These are phyloP conservation scores for Myxozyma geophila DNA, from an alignment of 805 yeast genomes.

Conservation along the genomic window DNA sequence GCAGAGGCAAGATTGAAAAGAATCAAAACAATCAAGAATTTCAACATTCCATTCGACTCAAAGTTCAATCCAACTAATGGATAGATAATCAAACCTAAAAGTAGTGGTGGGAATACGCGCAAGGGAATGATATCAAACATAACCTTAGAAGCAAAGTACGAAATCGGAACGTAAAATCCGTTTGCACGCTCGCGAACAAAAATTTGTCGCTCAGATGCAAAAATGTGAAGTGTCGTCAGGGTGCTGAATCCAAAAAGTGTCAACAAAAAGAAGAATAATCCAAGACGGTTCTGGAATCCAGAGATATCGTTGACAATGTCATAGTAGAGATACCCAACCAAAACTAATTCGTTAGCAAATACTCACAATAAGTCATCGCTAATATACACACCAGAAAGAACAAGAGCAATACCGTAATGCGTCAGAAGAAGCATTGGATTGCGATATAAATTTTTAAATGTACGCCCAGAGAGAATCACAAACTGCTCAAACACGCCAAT, in stretches of 20 bases:
- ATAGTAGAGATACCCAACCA: slow-evolving; percentile 86
- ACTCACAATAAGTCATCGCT: background rate
- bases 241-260: slow-evolving; percentile 95
- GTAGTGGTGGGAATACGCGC: slow-evolving; percentile 87
- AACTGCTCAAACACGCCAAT: slow-evolving; percentile 72
- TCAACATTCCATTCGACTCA: slow-evolving; percentile 74
- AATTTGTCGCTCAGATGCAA: slow-evolving; percentile 84
- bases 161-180: slow-evolving; percentile 85
- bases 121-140: slow-evolving; percentile 91
- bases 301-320: slow-evolving; percentile 85
- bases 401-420: slow-evolving; percentile 76
- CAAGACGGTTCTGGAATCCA: slow-evolving; percentile 95
- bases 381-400: slow-evolving; percentile 57
- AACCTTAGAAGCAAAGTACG: slow-evolving; percentile 84
- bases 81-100: slow-evolving; percentile 77
- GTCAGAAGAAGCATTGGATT: slow-evolving; percentile 87
- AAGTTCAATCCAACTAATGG: slow-evolving; percentile 78
- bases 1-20: slow-evolving; percentile 87
- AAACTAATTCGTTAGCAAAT: slow-evolving; percentile 44
- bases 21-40: slow-evolving; percentile 69
- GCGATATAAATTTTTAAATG: slow-evolving; percentile 89
- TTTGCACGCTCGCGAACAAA: slow-evolving; percentile 93
- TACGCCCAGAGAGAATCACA: slow-evolving; percentile 75
- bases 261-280: slow-evolving; percentile 86
- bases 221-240: slow-evolving; percentile 86